Conservation (phyloP, 2,329 filamentous ascomycete genomes). For the Paecilomyces niveus region DNA sequence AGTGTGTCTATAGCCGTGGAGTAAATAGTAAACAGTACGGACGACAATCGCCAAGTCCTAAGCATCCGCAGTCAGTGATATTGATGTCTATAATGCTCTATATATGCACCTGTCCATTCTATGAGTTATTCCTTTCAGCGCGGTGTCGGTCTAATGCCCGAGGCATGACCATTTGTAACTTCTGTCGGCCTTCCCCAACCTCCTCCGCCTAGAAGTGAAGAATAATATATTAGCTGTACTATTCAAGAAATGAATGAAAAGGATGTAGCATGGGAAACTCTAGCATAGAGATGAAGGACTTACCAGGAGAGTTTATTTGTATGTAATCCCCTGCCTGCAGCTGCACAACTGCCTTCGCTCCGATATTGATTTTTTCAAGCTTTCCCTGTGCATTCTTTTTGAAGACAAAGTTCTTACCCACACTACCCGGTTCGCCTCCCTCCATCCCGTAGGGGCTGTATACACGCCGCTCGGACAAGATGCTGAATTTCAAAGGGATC, state of each 20-base stretch:
- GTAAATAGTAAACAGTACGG: background rate
- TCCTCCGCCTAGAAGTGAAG: conserved; percentile 2
- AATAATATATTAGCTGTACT: conserved; percentile 1
- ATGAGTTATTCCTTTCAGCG: no score
- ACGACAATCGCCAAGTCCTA: no score
- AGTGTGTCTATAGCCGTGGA: background rate
- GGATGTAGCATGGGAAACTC: background rate
- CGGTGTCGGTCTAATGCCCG: background rate
- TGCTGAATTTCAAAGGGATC: conserved; percentile 66
- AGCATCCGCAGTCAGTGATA: no score
- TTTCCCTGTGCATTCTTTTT: conserved; percentile 4
- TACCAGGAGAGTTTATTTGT: conserved; percentile 7
- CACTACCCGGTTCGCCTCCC: conserved; percentile 52
- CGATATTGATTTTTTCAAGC: conserved; percentile 7
- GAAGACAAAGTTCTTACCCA: conserved; percentile 6
- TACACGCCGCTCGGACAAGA: conserved; percentile 65
- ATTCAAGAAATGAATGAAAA: background rate
- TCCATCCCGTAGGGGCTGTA: conserved; percentile 69
- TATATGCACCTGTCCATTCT: no score
- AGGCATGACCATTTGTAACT: background rate
- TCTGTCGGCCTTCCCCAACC: conserved; percentile 5
- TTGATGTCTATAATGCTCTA: no score
- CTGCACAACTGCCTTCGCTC: conserved; percentile 4
- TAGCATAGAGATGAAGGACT: background rate
- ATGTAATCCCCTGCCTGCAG: conserved; percentile 5